A percentile compares a stretch with the other conserved stretches of the same genome.
Evolutionary conservation across 352 stramenopile species (phyloP).

Genomic region (Globisporangium paroecandrum): DNA sequence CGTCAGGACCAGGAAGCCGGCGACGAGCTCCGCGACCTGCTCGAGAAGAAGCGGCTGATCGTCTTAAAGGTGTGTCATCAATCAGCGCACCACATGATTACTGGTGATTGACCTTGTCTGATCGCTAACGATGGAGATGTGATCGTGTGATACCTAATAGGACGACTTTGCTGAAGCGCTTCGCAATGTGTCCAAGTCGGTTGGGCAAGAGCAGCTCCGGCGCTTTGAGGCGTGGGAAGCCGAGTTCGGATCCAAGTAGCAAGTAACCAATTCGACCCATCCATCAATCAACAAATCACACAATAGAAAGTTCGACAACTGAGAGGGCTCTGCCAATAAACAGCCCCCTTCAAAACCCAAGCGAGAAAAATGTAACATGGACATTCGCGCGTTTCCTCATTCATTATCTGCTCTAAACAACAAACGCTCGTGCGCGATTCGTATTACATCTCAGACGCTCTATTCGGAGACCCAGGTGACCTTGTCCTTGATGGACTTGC

Average conservation of each 20-base stretch:
- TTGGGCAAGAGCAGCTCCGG: slow-evolving; percentile 41
- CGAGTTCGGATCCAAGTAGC: slow-evolving; percentile 44
- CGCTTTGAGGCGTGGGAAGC: slow-evolving; percentile 44
- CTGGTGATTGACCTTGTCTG: neutral
- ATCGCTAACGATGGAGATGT: neutral
- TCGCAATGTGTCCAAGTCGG: slow-evolving; percentile 49
- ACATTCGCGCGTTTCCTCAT: slow-evolving; percentile 1
- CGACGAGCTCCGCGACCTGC: slow-evolving; percentile 28
- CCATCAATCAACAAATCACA: neutral
- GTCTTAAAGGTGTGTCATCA: slow-evolving; percentile 46
- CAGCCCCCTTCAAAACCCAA: neutral
- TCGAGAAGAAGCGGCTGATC: slow-evolving; percentile 57
- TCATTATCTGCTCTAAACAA: slow-evolving; percentile 9
- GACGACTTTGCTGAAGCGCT: slow-evolving; percentile 33
- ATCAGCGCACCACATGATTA: neutral
- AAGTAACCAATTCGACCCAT: neutral
- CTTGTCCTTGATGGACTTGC: slow-evolving; percentile 76
- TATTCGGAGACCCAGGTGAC: slow-evolving; percentile 50
- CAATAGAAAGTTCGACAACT: slow-evolving; percentile 11
- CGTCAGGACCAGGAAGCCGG: slow-evolving; percentile 41
- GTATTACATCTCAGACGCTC: neutral
- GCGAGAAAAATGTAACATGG: neutral
- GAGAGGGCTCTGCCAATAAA: neutral
- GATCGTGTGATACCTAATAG: slow-evolving; percentile 4
- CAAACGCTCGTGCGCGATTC: neutral